Percentiles rank a stretch among this genome's conserved stretches.
Conservation (phyloP, 164 flowering plant species). For the Kalanchoe fedtschenkoi region DNA sequence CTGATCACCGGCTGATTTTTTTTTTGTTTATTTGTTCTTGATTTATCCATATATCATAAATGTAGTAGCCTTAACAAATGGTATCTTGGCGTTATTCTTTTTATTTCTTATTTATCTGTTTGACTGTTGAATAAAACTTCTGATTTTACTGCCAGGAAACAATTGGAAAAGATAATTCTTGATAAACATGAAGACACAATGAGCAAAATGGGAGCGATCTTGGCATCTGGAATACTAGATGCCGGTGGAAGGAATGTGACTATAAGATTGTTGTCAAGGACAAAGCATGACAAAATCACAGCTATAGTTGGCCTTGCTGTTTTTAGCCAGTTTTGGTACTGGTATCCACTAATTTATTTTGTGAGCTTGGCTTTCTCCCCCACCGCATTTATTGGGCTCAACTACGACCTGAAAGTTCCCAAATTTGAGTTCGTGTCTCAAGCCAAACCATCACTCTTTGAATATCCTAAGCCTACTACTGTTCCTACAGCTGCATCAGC, state of each 20-base stretch:
- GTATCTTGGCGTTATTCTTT: neutral
- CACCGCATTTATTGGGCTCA: constrained; percentile 89
- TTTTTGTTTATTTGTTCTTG: too few species aligned
- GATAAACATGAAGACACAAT: constrained; percentile 99
- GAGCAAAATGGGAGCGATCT: constrained; percentile 99
- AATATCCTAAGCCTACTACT: constrained; percentile 89
- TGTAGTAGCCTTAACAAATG: neutral
- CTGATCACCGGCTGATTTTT: too few species aligned
- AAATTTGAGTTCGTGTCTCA: constrained; percentile 89
- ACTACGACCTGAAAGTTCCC: constrained; percentile 88
- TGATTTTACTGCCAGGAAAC: constrained; percentile 41
- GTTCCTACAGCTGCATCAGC: constrained; percentile 69
- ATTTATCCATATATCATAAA: too few species aligned
- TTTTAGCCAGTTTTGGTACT: constrained; percentile 98
- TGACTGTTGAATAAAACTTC: neutral
- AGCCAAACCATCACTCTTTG: constrained; percentile 94
- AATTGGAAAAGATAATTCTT: constrained; percentile 87
- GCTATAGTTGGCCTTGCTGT: constrained; percentile 97
- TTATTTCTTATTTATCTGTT: neutral
- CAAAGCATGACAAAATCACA: constrained; percentile 86
- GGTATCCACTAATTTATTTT: constrained; percentile 98
- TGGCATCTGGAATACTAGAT: constrained; percentile 96
- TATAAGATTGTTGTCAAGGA: constrained; percentile 77
- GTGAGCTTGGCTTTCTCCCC: constrained; percentile 88
- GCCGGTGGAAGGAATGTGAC: constrained; percentile 99